A percentile compares a stretch with the other conserved stretches of the same genome.
phyloP scores from a whole-genome alignment of 768 basidiomycete species.

The Tulasnella sp. region DNA sequence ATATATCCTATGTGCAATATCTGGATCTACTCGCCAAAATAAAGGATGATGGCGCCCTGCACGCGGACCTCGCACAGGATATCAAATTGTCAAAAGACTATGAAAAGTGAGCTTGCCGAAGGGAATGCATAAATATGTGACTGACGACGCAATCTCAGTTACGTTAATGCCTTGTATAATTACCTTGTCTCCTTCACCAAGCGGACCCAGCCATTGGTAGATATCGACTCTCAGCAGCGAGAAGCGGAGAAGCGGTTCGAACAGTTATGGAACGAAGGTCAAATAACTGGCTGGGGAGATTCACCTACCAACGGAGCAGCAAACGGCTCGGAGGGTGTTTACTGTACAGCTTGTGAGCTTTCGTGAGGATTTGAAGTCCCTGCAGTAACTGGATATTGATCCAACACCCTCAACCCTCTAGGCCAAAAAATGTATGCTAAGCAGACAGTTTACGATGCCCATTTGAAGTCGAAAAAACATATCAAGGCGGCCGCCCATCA shows the following conservation, averaged over 20 bases:
- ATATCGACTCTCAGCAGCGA: slow-evolving; percentile 64
- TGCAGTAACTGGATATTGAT: neutral
- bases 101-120: slow-evolving; percentile 56
- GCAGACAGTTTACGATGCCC: slow-evolving; percentile 96
- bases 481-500: slow-evolving; percentile 76
- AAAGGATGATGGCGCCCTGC: slow-evolving; percentile 53
- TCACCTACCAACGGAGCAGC: slow-evolving; percentile 44
- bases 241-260: slow-evolving; percentile 69
- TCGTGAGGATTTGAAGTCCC: slow-evolving; percentile 18
- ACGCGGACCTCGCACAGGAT: slow-evolving; percentile 66
- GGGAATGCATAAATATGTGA: neutral
- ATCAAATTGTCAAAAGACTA: slow-evolving; percentile 69
- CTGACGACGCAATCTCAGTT: slow-evolving; percentile 46
- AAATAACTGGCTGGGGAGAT: slow-evolving; percentile 70
- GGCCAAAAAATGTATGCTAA: slow-evolving; percentile 95
- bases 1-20: slow-evolving; percentile 89
- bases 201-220: slow-evolving; percentile 76
- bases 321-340: slow-evolving; percentile 62
- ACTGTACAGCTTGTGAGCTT: slow-evolving; percentile 87
- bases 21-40: slow-evolving; percentile 77
- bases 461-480: slow-evolving; percentile 93
- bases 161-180: slow-evolving; percentile 73
- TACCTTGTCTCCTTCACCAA: slow-evolving; percentile 86
- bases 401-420: slow-evolving; percentile 37
- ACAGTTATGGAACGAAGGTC: slow-evolving; percentile 71